Evolutionary conservation across 257 asterid genomes (phyloP).

Genomic region (Craterostigma plantagineum): DNA sequence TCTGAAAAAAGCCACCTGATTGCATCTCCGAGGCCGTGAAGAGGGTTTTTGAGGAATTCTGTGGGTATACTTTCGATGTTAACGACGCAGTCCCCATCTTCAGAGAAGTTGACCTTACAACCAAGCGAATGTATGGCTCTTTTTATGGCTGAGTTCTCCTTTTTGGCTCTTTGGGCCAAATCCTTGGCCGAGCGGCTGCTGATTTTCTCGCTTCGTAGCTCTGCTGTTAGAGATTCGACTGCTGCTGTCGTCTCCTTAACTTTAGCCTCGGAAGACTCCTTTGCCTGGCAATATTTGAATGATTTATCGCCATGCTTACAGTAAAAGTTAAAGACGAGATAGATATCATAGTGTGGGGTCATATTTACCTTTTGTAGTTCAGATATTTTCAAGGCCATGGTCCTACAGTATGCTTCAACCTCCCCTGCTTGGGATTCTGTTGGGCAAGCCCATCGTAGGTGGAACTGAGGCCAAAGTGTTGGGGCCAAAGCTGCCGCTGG

Average conservation of each 20-base stretch:
- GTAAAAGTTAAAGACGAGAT: too few species aligned
- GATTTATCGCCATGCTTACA: too few species aligned
- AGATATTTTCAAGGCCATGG: constrained; percentile 36
- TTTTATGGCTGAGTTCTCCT: constrained; percentile 55
- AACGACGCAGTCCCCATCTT: constrained; percentile 60
- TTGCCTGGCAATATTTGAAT: constrained; percentile 34
- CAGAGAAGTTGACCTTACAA: constrained; percentile 55
- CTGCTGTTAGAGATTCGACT: constrained; percentile 42
- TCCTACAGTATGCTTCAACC: constrained; percentile 69
- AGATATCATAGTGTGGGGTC: too few species aligned
- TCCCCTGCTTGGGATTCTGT: constrained; percentile 84
- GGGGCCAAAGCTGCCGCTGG: constrained; percentile 99
- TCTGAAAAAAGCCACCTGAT: constrained; percentile 15
- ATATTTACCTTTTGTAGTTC: constrained; percentile 85
- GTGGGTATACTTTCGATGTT: constrained; percentile 48
- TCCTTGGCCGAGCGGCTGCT: constrained; percentile 54
- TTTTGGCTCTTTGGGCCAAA: constrained; percentile 43
- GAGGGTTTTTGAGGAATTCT: constrained; percentile 43
- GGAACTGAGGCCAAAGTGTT: constrained; percentile 95
- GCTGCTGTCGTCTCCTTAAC: constrained; percentile 24
- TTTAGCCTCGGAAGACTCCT: constrained; percentile 62
- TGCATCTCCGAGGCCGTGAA: constrained; percentile 21
- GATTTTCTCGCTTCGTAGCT: constrained; percentile 54
- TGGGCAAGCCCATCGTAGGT: constrained; percentile 97
- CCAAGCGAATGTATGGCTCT: constrained; percentile 86